phyloP scores from a whole-genome alignment of 257 asterid genomes.

The Hygrophila difformis region DNA sequence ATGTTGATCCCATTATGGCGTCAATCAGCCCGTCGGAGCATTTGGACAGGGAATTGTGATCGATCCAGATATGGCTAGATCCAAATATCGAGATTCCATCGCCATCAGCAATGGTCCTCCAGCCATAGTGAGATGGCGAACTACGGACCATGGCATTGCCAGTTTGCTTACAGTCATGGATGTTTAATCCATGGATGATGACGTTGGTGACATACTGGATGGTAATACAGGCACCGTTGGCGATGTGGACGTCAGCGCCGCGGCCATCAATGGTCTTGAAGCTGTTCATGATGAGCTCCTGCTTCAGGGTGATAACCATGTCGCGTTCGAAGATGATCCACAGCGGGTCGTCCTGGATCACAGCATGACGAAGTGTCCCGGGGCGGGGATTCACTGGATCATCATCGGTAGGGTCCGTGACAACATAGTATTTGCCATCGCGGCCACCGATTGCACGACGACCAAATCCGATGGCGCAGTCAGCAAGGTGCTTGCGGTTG shows the following conservation, averaged over 20 bases:
- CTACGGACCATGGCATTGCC: conserved; percentile 42
- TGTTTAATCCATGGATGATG: conserved; percentile 39
- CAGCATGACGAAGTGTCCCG: conserved; percentile 44
- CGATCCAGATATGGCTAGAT: conserved; percentile 38
- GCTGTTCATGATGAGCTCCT: conserved; percentile 40
- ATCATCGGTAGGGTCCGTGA: conserved; percentile 30
- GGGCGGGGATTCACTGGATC: conserved; percentile 40
- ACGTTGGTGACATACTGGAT: conserved; percentile 30
- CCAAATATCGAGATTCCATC: conserved; percentile 40
- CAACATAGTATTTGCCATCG: conserved; percentile 35
- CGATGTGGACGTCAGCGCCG: conserved; percentile 41
- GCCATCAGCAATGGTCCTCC: conserved; percentile 36
- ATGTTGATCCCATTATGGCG: conserved; percentile 46
- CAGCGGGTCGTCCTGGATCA: conserved; percentile 31
- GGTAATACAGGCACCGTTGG: conserved; percentile 38
- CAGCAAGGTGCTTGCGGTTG: conserved; percentile 66
- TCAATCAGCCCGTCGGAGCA: conserved; percentile 42
- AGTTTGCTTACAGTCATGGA: conserved; percentile 40
- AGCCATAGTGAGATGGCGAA: conserved; percentile 33
- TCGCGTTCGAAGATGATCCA: conserved; percentile 45
- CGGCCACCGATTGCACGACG: conserved; percentile 83
- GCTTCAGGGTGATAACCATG: conserved; percentile 40
- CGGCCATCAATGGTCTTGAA: conserved; percentile 49
- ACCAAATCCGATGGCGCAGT: conserved; percentile 82
- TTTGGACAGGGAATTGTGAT: conserved; percentile 36